Conservation (phyloP, 345 rosid genomes). For the Salix koriyanagi region DNA sequence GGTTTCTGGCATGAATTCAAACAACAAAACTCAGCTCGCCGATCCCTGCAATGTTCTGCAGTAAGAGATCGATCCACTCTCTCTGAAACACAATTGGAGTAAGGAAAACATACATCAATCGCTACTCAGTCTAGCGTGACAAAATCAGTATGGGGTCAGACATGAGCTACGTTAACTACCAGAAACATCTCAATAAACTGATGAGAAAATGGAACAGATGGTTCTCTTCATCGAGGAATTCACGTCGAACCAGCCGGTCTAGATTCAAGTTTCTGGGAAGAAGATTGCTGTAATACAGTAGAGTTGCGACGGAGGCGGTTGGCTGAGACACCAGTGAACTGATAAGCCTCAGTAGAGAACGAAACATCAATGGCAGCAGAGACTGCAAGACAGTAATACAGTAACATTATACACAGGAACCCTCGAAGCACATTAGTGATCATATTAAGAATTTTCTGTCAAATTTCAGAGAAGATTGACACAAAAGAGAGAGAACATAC, state of each 20-base stretch:
- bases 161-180: constrained; percentile 2
- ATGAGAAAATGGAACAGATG: constrained; percentile 21
- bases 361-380: constrained; percentile 16
- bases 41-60: neutral
- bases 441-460: neutral
- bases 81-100: neutral
- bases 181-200: constrained; percentile 21
- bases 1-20: no score
- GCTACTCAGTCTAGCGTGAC: neutral
- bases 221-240: constrained; percentile 20
- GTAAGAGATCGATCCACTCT: neutral
- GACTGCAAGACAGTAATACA: neutral
- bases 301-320: constrained; percentile 18
- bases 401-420: neutral
- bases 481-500: constrained; percentile 2
- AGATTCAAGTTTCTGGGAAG: constrained; percentile 29
- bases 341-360: constrained; percentile 5
- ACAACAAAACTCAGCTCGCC: neutral
- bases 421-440: neutral
- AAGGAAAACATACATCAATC: neutral
- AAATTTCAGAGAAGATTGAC: no score
- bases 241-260: constrained; percentile 22
- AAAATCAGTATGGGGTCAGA: neutral
- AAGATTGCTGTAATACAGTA: constrained; percentile 22
- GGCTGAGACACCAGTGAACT: constrained; percentile 17